phyloP scores from a whole-genome alignment of 129 eudicot species.

The Logfia minima region DNA sequence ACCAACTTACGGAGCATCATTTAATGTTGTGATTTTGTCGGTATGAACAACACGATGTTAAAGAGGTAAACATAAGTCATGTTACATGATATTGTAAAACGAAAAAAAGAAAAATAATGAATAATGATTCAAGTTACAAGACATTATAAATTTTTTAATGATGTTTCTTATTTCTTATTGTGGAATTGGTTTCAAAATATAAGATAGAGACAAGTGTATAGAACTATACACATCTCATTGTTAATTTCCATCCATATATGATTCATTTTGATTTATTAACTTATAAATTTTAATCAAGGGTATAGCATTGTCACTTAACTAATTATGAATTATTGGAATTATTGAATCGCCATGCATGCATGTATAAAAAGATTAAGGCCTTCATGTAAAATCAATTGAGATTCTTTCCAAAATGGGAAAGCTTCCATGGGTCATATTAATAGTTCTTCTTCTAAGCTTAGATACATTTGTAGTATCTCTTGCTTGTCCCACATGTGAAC shows the following conservation, averaged over 20 bases:
- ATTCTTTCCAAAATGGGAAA: slow-evolving; percentile 31
- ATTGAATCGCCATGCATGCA: slow-evolving; percentile 22
- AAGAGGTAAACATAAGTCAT: not conserved
- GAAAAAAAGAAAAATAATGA: too few relatives aligned
- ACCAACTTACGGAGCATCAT: slow-evolving; percentile 11
- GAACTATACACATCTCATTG: too few relatives aligned
- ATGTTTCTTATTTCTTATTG: not conserved
- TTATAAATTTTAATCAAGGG: not conserved
- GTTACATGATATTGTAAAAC: not conserved
- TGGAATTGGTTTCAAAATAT: not conserved
- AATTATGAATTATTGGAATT: slow-evolving; percentile 6
- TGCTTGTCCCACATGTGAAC: slow-evolving; percentile 40
- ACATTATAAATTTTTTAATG: too few relatives aligned
- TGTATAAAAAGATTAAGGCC: slow-evolving; percentile 21
- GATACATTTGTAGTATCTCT: slow-evolving; percentile 10
- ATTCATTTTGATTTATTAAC: not conserved
- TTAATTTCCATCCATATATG: not conserved
- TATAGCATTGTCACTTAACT: not conserved
- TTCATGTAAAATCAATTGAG: slow-evolving; percentile 7
- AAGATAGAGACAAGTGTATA: too few relatives aligned
- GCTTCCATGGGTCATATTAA: slow-evolving; percentile 15
- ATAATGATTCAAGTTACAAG: too few relatives aligned
- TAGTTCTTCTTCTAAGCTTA: slow-evolving; percentile 16
- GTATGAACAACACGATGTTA: not conserved
- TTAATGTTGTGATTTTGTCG: not conserved